phyloP scores from a whole-genome alignment of 2,329 filamentous ascomycete genomes.

The Botrytis tulipae region DNA sequence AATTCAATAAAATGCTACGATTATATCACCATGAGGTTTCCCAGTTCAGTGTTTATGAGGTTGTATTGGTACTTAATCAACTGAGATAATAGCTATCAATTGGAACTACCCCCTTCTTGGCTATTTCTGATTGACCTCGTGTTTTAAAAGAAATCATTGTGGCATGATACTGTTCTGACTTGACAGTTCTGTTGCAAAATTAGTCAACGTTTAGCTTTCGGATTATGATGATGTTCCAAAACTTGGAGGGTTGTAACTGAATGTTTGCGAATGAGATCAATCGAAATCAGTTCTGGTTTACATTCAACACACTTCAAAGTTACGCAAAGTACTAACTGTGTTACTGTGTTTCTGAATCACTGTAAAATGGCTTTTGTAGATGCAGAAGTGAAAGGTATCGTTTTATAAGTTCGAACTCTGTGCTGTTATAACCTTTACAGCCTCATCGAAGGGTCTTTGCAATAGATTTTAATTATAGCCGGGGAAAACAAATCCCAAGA shows the following conservation, averaged over 20 bases:
- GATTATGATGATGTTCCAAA: not conserved
- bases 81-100: not conserved
- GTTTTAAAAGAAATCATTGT: not conserved
- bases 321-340: not conserved
- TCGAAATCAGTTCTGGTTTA: not conserved
- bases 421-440: not conserved
- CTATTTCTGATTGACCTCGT: not conserved
- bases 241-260: not conserved
- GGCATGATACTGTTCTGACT: not conserved
- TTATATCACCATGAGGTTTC: not conserved
- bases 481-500: not conserved
- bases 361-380: not conserved
- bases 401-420: not conserved
- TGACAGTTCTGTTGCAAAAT: fast-evolving
- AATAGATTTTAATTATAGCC: not conserved
- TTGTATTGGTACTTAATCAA: too few species aligned
- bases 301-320: not conserved
- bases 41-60: too few species aligned
- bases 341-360: too few species aligned
- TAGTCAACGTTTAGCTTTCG: not conserved
- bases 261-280: not conserved
- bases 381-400: not conserved
- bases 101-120: not conserved
- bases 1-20: not conserved
- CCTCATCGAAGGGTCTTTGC: not conserved